Evolutionary conservation across 2,329 filamentous ascomycete genomes (phyloP).

Genomic region (Penicillium thymicola): DNA sequence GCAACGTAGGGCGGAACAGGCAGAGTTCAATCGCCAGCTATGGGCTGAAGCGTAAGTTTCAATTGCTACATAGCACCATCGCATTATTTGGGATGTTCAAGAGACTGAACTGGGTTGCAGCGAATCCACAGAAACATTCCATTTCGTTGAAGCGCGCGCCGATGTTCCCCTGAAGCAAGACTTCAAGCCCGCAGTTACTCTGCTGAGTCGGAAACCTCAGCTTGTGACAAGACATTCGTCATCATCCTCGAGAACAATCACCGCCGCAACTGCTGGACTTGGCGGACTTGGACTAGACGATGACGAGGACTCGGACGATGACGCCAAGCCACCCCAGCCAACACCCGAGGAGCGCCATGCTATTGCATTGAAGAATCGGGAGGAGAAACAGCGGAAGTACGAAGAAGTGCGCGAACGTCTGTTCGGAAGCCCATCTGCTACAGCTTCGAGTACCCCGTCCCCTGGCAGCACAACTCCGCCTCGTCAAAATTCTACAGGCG

Average conservation of each 20-base stretch:
- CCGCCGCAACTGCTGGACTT: constrained; percentile 43
- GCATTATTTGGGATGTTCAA: neutral
- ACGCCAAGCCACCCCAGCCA: constrained; percentile 59
- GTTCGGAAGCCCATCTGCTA: constrained; percentile 60
- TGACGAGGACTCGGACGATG: constrained; percentile 66
- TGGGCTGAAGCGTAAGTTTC: constrained; percentile 77
- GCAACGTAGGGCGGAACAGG: constrained; percentile 75
- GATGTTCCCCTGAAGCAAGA: constrained; percentile 63
- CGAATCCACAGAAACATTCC: constrained; percentile 69
- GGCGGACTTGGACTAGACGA: constrained; percentile 47
- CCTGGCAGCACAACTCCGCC: constrained; percentile 63
- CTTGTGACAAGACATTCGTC: constrained; percentile 58
- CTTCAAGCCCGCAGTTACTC: constrained; percentile 78
- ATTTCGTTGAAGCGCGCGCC: constrained; percentile 67
- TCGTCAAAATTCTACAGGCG: constrained; percentile 29
- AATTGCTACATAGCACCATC: neutral
- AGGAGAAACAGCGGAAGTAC: constrained; percentile 88
- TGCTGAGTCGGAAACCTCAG: constrained; percentile 79
- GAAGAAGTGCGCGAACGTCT: constrained; percentile 85
- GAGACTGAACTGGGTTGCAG: constrained; percentile 42
- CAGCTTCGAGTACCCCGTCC: constrained; percentile 56
- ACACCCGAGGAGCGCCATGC: constrained; percentile 74
- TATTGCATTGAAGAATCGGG: constrained; percentile 73
- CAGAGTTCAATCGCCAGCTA: constrained; percentile 76
- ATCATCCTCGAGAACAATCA: constrained; percentile 35